phyloP scores from a whole-genome alignment of 108 stramenopile genomes.

The Conticribra weissflogii region DNA sequence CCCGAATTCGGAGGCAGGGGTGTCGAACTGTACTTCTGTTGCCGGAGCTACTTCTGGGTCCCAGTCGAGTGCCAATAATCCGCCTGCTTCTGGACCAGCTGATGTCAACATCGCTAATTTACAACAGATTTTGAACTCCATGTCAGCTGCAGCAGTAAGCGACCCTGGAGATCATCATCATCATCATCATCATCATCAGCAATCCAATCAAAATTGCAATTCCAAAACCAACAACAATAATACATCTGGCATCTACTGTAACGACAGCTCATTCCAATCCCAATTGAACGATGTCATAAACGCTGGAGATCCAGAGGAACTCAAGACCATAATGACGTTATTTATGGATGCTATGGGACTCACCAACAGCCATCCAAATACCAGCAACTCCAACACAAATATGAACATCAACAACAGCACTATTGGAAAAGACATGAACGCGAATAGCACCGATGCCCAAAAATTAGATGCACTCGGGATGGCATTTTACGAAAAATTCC shows the following conservation, averaged over 20 bases:
- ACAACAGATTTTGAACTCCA: conserved; percentile 1
- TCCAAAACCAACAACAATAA: not conserved
- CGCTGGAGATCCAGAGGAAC: conserved; percentile 9
- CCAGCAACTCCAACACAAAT: not conserved
- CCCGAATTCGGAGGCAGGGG: too few relatives aligned
- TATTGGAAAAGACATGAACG: not conserved
- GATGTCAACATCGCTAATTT: conserved; percentile 11
- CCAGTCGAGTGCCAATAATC: too few relatives aligned
- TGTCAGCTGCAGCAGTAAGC: not conserved
- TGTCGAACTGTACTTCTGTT: too few relatives aligned
- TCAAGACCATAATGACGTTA: conserved; percentile 9
- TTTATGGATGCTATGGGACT: conserved; percentile 11
- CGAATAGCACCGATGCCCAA: not conserved
- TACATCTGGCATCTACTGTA: not conserved
- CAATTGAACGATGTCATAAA: not conserved
- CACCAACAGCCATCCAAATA: not conserved
- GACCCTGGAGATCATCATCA: not conserved
- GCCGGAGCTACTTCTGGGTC: too few relatives aligned
- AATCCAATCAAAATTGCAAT: too few relatives aligned
- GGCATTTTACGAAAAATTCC: conserved; percentile 16
- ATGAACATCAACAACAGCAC: not conserved
- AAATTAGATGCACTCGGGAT: not conserved
- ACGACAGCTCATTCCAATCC: not conserved
- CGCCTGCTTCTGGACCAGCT: not conserved
- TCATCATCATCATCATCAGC: not conserved